Conservation (phyloP, 148 eudicot genomes). For the Persicaria maculosa region DNA sequence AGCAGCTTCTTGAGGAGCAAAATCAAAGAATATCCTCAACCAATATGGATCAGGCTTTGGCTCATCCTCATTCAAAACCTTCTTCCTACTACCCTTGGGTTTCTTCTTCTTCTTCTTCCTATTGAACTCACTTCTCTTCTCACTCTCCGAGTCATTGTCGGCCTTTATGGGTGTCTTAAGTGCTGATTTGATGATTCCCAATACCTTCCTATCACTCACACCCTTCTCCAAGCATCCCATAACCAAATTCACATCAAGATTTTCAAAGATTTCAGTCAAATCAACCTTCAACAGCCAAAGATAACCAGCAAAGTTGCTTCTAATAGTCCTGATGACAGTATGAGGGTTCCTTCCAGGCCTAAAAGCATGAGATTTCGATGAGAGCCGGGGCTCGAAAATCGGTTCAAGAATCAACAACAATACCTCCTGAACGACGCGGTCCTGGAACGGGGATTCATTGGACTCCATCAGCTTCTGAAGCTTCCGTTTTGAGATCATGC, state of each 20-base stretch:
- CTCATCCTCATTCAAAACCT: constrained; percentile 60
- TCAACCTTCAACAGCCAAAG: constrained; percentile 85
- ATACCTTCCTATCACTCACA: constrained; percentile 64
- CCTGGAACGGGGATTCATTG: constrained; percentile 49
- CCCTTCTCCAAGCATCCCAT: constrained; percentile 50
- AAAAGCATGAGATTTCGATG: constrained; percentile 72
- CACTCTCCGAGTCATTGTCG: constrained; percentile 10
- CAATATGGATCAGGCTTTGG: constrained; percentile 97
- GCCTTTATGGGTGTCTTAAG: constrained; percentile 18
- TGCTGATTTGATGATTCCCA: constrained; percentile 51
- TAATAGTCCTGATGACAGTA: constrained; percentile 76
- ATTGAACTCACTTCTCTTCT: constrained; percentile 13
- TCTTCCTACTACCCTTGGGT: constrained; percentile 42
- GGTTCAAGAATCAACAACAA: constrained; percentile 78
- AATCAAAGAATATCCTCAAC: constrained; percentile 67
- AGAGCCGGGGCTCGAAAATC: constrained; percentile 72
- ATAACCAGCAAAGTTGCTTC: constrained; percentile 86
- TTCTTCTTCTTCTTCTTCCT: constrained; percentile 38
- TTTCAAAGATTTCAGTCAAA: constrained; percentile 43
- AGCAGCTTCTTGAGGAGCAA: constrained; percentile 83
- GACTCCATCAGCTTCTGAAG: constrained; percentile 27
- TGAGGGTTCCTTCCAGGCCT: constrained; percentile 78
- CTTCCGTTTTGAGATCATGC: constrained; percentile 31
- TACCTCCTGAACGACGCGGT: constrained; percentile 77
- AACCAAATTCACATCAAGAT: constrained; percentile 37